Percentiles rank a stretch among this genome's conserved stretches.
These are phyloP conservation scores for Acanthamoeba lenticulata DNA, from an alignment of 208 protist species.

Conservation along the genomic window DNA sequence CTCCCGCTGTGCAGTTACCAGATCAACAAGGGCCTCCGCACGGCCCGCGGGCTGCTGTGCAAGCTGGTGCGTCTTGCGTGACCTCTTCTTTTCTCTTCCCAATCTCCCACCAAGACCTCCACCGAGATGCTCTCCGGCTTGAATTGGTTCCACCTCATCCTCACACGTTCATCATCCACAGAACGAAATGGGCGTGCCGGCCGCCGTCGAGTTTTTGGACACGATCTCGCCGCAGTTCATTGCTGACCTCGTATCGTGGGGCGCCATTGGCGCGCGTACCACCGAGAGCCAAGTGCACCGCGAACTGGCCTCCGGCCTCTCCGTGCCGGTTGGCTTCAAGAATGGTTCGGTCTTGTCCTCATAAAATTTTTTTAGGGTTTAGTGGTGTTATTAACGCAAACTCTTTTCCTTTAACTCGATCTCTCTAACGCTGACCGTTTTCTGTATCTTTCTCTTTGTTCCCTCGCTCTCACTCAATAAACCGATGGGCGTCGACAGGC, in stretches of 20 bases:
- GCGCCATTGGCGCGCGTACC: slow-evolving; percentile 87
- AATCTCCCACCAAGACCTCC: neutral
- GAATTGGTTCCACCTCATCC: neutral
- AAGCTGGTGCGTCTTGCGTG: slow-evolving; percentile 24
- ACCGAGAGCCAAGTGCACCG: slow-evolving; percentile 85
- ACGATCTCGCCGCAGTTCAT: slow-evolving; percentile 89
- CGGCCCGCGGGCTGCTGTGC: slow-evolving; percentile 12
- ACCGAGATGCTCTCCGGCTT: no score
- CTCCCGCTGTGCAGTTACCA: neutral
- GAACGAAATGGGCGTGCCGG: slow-evolving; percentile 85
- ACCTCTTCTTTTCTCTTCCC: neutral
- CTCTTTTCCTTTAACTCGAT: neutral
- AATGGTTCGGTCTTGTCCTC: slow-evolving; percentile 72
- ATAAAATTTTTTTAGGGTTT: neutral
- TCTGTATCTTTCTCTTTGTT: no score
- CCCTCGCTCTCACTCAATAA: no score
- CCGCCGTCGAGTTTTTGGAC: slow-evolving; percentile 86
- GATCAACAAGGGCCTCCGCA: slow-evolving; percentile 59
- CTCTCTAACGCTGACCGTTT: slow-evolving; percentile 1
- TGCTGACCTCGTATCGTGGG: slow-evolving; percentile 84
- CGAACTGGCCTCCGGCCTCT: slow-evolving; percentile 88
- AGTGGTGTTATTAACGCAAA: neutral
- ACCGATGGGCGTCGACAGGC: neutral
- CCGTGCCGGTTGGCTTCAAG: slow-evolving; percentile 88
- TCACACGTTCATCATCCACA: neutral